Conservation (phyloP, 768 basidiomycete genomes). For the Solioccasus polychromus region DNA sequence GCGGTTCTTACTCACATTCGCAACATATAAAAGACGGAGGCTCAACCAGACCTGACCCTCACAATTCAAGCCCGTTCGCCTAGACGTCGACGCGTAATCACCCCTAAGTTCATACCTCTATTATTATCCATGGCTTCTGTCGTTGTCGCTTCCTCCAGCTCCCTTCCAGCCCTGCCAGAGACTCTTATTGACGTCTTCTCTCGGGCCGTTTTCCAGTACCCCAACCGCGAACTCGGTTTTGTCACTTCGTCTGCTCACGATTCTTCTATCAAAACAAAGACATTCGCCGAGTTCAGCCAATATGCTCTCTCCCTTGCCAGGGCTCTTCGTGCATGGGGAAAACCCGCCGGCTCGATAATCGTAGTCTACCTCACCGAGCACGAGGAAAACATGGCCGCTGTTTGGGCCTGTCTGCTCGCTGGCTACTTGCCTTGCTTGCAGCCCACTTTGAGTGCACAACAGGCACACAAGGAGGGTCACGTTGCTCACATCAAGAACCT, state of each 20-base stretch:
- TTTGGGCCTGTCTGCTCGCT: slow-evolving; percentile 31
- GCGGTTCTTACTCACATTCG: background rate
- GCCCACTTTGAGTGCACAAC: slow-evolving; percentile 33
- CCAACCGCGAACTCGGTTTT: slow-evolving; percentile 25
- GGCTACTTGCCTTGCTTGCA: slow-evolving; percentile 33
- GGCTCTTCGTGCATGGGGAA: slow-evolving; percentile 22
- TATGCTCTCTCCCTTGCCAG: slow-evolving; percentile 18
- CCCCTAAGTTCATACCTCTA: background rate
- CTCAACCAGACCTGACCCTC: slow-evolving; percentile 1
- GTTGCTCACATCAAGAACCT: slow-evolving; percentile 29
- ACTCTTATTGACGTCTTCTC: slow-evolving; percentile 25
- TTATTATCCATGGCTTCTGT: slow-evolving; percentile 14
- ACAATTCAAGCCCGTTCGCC: background rate
- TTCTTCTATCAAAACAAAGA: slow-evolving; percentile 26
- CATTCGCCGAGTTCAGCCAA: slow-evolving; percentile 21
- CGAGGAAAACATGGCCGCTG: slow-evolving; percentile 32
- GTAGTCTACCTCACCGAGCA: slow-evolving; percentile 32
- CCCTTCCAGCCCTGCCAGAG: slow-evolving; percentile 7
- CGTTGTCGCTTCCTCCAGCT: slow-evolving; percentile 6
- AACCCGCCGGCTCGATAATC: slow-evolving; percentile 25
- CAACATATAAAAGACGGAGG: slow-evolving; percentile 22
- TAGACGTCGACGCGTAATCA: slow-evolving; percentile 1
- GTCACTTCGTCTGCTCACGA: slow-evolving; percentile 29
- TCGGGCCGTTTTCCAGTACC: slow-evolving; percentile 20
- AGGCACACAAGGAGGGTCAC: slow-evolving; percentile 30